These are phyloP conservation scores for Fraxinus americana DNA, from an alignment of 257 asterid genomes.

Conservation along the genomic window DNA sequence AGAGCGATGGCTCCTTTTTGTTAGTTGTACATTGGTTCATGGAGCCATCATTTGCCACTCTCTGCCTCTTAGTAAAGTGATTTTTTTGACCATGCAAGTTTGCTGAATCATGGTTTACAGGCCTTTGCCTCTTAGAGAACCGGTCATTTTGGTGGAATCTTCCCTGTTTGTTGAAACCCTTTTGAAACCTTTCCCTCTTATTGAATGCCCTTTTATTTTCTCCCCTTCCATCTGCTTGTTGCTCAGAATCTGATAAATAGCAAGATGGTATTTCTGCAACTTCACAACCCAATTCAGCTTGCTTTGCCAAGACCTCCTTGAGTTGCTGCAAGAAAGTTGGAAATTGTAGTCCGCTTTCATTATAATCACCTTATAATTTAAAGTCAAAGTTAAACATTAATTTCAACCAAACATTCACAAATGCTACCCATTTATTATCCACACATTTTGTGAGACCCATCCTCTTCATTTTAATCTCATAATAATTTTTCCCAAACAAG, in stretches of 20 bases:
- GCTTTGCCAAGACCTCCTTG: slow-evolving; percentile 87
- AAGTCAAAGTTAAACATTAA: too few relatives aligned
- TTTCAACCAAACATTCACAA: too few relatives aligned
- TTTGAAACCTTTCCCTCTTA: slow-evolving; percentile 57
- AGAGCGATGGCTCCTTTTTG: slow-evolving; percentile 61
- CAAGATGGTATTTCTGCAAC: slow-evolving; percentile 90
- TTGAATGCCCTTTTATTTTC: slow-evolving; percentile 35
- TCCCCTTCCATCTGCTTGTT: slow-evolving; percentile 38
- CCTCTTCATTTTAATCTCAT: too few relatives aligned
- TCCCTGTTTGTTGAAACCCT: slow-evolving; percentile 59
- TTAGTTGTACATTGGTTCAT: slow-evolving; percentile 9
- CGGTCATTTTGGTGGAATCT: slow-evolving; percentile 49
- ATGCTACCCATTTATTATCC: too few relatives aligned
- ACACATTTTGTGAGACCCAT: too few relatives aligned
- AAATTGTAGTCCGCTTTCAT: slow-evolving; percentile 12
- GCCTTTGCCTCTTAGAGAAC: slow-evolving; percentile 45
- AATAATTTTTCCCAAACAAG: background rate
- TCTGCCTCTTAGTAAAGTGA: slow-evolving; percentile 31
- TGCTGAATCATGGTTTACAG: slow-evolving; percentile 32
- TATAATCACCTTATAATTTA: too few relatives aligned
- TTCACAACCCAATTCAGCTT: slow-evolving; percentile 92
- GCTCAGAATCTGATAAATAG: slow-evolving; percentile 75
- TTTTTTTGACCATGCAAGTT: slow-evolving; percentile 30
- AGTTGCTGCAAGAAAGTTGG: slow-evolving; percentile 62
- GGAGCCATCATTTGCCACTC: slow-evolving; percentile 22